These are phyloP conservation scores for Pharus latifolius DNA, from an alignment of 176 grass and related monocot genomes.

Conservation along the genomic window DNA sequence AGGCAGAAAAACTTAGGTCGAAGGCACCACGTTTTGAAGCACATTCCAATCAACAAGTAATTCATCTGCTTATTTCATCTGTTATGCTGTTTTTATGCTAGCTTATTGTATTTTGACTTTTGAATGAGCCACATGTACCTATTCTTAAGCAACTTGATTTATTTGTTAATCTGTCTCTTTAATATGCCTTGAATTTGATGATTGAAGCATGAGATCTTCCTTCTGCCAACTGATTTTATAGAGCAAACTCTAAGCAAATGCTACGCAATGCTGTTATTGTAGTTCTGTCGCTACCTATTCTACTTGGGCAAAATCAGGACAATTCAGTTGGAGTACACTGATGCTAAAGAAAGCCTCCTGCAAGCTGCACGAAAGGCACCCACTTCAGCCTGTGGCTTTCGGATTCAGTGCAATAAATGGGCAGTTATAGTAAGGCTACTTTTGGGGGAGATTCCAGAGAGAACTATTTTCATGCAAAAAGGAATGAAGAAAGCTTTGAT, in stretches of 20 bases:
- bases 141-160: not conserved
- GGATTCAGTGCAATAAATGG: conserved; percentile 94
- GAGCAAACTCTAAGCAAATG: not conserved
- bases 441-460: conserved; percentile 85
- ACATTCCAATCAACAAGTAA: conserved; percentile 88
- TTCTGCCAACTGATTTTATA: not conserved
- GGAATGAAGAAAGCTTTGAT: conserved; percentile 84
- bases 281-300: conserved; percentile 91
- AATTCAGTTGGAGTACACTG: conserved; percentile 91
- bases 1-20: conserved; percentile 88
- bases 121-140: not conserved
- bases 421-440: conserved; percentile 66
- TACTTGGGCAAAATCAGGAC: conserved; percentile 87
- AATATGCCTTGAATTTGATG: not conserved
- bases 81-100: not conserved
- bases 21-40: conserved; percentile 93
- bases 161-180: not conserved
- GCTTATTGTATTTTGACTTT: not conserved
- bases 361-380: conserved; percentile 87
- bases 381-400: conserved; percentile 54
- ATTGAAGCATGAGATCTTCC: not conserved
- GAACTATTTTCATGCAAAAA: conserved; percentile 89
- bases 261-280: not conserved
- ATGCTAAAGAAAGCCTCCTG: conserved; percentile 84
- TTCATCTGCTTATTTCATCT: not conserved